phyloP scores from a whole-genome alignment of 1,284 basidiomycete genomes.

The Kwoniella shivajii region DNA sequence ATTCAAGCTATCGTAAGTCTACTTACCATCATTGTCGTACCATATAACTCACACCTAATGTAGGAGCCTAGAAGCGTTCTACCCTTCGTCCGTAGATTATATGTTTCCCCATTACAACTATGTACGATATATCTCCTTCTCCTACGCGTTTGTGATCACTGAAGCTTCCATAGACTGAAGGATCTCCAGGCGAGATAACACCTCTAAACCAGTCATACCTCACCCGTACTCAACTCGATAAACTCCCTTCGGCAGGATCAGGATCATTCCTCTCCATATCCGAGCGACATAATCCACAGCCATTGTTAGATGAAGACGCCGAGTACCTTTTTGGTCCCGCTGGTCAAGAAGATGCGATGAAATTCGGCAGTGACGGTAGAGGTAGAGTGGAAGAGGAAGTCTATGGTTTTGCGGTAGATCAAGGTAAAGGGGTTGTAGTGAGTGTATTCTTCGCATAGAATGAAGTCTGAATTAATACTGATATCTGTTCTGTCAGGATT shows the following conservation, averaged over 20 bases:
- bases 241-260: constrained; percentile 23
- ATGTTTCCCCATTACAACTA: constrained; percentile 46
- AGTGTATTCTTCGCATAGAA: constrained; percentile 15
- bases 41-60: not conserved
- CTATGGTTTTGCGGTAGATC: constrained; percentile 50
- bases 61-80: constrained; percentile 43
- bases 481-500: constrained; percentile 29
- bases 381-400: constrained; percentile 39
- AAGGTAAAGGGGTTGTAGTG: constrained; percentile 43
- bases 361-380: constrained; percentile 23
- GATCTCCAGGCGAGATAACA: not conserved
- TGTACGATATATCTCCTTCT: constrained; percentile 13
- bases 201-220: constrained; percentile 26
- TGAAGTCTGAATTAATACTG: not conserved
- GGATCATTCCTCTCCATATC: constrained; percentile 32
- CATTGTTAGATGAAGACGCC: constrained; percentile 29
- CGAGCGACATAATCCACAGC: constrained; percentile 44
- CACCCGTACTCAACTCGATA: constrained; percentile 23
- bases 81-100: constrained; percentile 46
- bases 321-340: constrained; percentile 45
- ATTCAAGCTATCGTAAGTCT: constrained; percentile 46
- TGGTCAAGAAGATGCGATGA: constrained; percentile 28
- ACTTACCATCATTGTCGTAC: not conserved
- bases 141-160: not conserved
- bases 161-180: not conserved